phyloP scores from a whole-genome alignment of 257 asterid species.

The Gentiana macrophylla region DNA sequence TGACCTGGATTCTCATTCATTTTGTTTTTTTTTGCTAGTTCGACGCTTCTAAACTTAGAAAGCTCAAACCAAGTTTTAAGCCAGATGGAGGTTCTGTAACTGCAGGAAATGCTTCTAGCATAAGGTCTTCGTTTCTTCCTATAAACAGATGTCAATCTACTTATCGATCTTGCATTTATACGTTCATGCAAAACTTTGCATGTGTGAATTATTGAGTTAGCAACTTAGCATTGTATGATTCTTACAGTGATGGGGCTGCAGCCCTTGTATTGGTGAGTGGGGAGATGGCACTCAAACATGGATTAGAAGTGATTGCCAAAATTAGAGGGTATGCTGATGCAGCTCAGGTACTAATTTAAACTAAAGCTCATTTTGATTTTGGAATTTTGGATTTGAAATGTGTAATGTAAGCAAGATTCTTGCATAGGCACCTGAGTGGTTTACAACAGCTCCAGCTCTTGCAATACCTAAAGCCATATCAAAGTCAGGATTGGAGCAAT shows the following conservation, averaged over 20 bases:
- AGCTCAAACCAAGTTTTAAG: conserved; percentile 85
- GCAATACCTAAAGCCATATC: conserved; percentile 91
- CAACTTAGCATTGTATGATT: neutral
- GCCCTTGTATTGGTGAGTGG: conserved; percentile 91
- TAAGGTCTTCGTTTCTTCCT: conserved; percentile 43
- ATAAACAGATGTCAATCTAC: conserved; percentile 10
- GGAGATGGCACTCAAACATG: conserved; percentile 58
- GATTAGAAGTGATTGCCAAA: conserved; percentile 63
- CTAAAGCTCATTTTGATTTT: neutral
- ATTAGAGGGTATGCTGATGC: conserved; percentile 92
- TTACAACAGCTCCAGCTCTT: conserved; percentile 92
- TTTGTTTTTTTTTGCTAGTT: conserved; percentile 40
- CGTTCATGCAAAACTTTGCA: neutral
- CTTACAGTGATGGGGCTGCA: conserved; percentile 88
- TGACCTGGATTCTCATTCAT: neutral
- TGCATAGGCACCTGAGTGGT: conserved; percentile 84
- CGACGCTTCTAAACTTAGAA: conserved; percentile 66
- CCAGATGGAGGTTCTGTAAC: conserved; percentile 83
- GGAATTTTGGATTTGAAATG: conserved; percentile 2
- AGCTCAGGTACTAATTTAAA: conserved; percentile 54
- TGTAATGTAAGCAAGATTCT: conserved; percentile 17
- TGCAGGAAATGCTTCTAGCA: conserved; percentile 94
- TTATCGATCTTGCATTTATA: neutral
- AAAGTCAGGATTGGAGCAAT: conserved; percentile 57
- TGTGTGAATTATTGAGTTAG: neutral